Evolutionary conservation across 345 rosid genomes (phyloP).

Genomic region (Barbarea vulgaris): DNA sequence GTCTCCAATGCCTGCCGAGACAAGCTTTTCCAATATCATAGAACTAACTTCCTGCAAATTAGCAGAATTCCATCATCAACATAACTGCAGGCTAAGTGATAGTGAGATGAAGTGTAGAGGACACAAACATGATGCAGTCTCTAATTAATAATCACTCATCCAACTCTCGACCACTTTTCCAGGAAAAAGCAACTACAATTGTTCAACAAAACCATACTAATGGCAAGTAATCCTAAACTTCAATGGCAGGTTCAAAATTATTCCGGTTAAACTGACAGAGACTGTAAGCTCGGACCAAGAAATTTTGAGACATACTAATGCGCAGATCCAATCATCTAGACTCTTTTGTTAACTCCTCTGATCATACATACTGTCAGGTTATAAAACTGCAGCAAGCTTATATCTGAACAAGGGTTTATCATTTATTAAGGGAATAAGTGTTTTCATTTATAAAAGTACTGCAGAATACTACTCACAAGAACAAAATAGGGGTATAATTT

Average conservation of each 20-base stretch:
- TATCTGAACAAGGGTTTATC: constrained; percentile 4
- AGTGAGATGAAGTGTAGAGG: constrained; percentile 1
- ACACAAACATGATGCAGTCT: constrained; percentile 3
- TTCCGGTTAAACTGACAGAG: neutral
- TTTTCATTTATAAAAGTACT: neutral
- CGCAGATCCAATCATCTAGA: constrained; percentile 9
- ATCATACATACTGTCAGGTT: neutral
- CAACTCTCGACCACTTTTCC: neutral
- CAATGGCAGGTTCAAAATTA: neutral
- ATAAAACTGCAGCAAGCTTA: constrained; percentile 11
- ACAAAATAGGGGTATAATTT: neutral
- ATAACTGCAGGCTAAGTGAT: constrained; percentile 1
- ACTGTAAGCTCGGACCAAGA: neutral
- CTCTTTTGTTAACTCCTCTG: neutral
- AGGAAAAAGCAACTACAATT: neutral
- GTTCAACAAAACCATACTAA: neutral
- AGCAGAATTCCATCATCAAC: constrained; percentile 18
- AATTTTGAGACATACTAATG: neutral
- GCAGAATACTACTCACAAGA: neutral
- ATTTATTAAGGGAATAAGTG: neutral
- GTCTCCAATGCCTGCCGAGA: constrained; percentile 89
- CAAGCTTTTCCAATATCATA: constrained; percentile 72
- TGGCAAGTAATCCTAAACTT: neutral
- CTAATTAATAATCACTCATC: constrained; percentile 7
- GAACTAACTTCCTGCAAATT: constrained; percentile 86